These are phyloP conservation scores for Friedmanniomyces simplex DNA, from an alignment of 495 filamentous ascomycete genomes.

Conservation along the genomic window DNA sequence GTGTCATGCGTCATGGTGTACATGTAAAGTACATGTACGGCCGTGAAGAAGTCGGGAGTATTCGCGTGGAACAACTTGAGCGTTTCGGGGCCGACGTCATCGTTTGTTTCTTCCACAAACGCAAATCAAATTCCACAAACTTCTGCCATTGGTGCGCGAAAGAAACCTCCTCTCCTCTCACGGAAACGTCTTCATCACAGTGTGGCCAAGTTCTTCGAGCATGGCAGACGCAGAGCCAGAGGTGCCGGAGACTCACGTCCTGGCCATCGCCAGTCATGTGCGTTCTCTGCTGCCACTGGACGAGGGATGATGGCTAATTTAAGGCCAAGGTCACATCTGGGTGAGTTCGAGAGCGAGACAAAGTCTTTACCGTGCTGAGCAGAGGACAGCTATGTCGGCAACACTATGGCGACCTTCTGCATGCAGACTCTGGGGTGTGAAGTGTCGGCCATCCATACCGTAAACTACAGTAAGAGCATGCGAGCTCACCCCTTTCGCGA, in stretches of 20 bases:
- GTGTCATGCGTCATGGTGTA: background rate
- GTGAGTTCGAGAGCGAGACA: constrained; percentile 21
- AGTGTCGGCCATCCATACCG: constrained; percentile 85
- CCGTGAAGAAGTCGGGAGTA: background rate
- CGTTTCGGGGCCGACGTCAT: background rate
- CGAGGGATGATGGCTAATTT: background rate
- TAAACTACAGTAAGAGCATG: constrained; percentile 68
- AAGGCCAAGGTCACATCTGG: constrained; percentile 31
- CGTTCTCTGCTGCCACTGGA: constrained; percentile 33
- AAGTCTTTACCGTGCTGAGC: constrained; percentile 14
- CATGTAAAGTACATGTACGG: background rate
- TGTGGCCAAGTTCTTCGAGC: background rate
- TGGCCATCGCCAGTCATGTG: constrained; percentile 97
- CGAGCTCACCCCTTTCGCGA: too few relatives aligned
- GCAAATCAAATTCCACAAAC: background rate
- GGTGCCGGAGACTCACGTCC: constrained; percentile 75
- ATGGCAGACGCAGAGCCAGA: background rate
- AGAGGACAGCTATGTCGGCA: constrained; percentile 74
- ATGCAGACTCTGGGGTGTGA: constrained; percentile 91
- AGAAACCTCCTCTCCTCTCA: too few relatives aligned
- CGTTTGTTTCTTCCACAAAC: background rate
- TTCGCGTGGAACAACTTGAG: background rate
- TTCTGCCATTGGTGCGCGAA: background rate
- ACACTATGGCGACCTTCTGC: constrained; percentile 86
- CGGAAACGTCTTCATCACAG: too few relatives aligned